These are phyloP conservation scores for Kitagawia praeruptora DNA, from an alignment of 129 eudicot species.

Conservation along the genomic window DNA sequence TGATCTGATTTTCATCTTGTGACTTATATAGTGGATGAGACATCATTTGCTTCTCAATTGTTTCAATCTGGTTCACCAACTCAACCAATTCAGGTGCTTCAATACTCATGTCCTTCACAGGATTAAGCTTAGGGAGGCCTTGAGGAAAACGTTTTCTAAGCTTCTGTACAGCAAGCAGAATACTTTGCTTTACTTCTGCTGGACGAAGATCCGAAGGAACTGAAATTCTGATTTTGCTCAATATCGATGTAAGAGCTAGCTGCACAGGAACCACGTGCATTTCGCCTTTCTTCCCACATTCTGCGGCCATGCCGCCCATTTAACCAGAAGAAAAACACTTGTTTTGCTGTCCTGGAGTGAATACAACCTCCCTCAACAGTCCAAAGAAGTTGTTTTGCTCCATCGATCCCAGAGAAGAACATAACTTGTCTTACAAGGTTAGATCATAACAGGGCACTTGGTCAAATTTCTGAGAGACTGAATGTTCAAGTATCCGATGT, in stretches of 20 bases:
- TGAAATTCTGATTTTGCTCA: conserved; percentile 78
- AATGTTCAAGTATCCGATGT: no score
- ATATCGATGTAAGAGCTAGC: conserved; percentile 66
- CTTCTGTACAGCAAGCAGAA: conserved; percentile 79
- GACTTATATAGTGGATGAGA: conserved; percentile 89
- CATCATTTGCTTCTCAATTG: conserved; percentile 61
- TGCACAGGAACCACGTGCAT: conserved; percentile 99
- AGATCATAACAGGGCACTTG: no score
- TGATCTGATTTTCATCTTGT: conserved; percentile 82
- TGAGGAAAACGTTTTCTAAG: conserved; percentile 82
- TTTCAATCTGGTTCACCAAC: conserved; percentile 68
- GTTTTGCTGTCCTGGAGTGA: no score
- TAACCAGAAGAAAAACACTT: no score
- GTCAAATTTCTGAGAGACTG: no score
- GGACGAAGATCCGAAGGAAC: conserved; percentile 93
- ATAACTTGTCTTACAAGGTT: no score
- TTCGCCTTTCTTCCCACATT: no score
- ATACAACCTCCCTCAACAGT: no score
- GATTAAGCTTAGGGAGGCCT: conserved; percentile 97
- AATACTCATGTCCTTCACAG: conserved; percentile 93
- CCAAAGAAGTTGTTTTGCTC: no score
- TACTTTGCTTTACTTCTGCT: conserved; percentile 64
- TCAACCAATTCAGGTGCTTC: conserved; percentile 82
- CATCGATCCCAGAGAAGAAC: no score
- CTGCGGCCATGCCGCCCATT: no score